These are phyloP conservation scores for Pleurotus ostreatus DNA, from an alignment of 768 basidiomycete species.

Conservation along the genomic window DNA sequence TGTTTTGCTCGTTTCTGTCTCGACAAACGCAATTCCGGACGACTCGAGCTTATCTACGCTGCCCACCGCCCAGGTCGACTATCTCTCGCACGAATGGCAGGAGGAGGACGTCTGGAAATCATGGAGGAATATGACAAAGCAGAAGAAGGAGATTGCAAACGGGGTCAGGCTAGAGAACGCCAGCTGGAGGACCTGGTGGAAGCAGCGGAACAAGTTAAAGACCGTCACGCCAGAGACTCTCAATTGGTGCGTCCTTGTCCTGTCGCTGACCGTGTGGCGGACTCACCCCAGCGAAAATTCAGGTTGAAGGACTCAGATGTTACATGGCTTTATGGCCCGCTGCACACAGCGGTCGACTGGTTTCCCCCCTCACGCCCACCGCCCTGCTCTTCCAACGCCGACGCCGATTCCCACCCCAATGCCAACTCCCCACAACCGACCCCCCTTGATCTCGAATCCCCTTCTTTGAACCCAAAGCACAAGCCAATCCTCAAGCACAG, in stretches of 20 bases:
- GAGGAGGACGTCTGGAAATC: constrained; percentile 98
- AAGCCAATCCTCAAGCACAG: constrained; percentile 98
- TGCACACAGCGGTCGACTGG: constrained; percentile 91
- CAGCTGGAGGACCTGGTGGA: constrained; percentile 99
- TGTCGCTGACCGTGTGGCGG: neutral
- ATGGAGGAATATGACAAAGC: constrained; percentile 98
- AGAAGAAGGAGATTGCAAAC: constrained; percentile 98
- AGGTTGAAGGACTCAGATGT: constrained; percentile 99
- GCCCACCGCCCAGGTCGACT: constrained; percentile 94
- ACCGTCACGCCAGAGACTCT: constrained; percentile 96
- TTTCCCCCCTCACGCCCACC: constrained; percentile 60
- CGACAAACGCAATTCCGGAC: constrained; percentile 58
- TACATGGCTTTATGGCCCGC: constrained; percentile 97
- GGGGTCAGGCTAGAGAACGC: constrained; percentile 95
- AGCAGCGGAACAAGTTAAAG: constrained; percentile 93
- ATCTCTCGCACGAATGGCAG: constrained; percentile 94
- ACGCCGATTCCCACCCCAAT: constrained; percentile 22
- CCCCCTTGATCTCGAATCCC: constrained; percentile 43
- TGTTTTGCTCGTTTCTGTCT: constrained; percentile 61
- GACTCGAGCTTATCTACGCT: constrained; percentile 80
- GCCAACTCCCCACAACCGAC: constrained; percentile 41
- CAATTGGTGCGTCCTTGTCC: constrained; percentile 75
- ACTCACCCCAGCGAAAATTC: constrained; percentile 9
- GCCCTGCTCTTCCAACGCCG: constrained; percentile 31
- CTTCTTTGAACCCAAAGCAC: constrained; percentile 22